Percentiles rank a stretch among this genome's conserved stretches.
phyloP scores from a whole-genome alignment of 805 yeast genomes.

The Candida dajiaensis region DNA sequence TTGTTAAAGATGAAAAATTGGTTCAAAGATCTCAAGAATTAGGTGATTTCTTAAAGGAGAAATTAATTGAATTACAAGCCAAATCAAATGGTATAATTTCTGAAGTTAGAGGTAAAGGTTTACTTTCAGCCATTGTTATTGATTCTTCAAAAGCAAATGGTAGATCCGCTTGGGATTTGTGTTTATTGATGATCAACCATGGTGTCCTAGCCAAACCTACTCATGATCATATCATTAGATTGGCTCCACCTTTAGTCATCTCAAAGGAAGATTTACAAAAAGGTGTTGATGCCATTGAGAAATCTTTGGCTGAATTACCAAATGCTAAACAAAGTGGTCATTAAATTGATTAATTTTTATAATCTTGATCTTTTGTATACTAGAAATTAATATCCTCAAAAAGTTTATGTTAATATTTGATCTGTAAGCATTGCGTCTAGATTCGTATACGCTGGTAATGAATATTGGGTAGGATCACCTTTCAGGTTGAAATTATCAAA shows the following conservation, averaged over 20 bases:
- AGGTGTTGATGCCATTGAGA: slow-evolving; percentile 72
- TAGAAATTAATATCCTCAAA: no score
- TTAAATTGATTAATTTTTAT: neutral
- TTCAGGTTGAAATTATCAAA: no score
- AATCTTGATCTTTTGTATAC: neutral
- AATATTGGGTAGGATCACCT: no score
- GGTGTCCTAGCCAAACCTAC: slow-evolving; percentile 97
- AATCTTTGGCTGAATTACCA: slow-evolving; percentile 51
- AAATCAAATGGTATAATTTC: slow-evolving; percentile 50
- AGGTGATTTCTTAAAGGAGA: slow-evolving; percentile 63
- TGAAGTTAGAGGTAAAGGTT: slow-evolving; percentile 65
- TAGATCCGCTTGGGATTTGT: slow-evolving; percentile 93
- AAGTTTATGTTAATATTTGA: no score
- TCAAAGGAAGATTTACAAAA: slow-evolving; percentile 76
- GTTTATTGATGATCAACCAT: slow-evolving; percentile 78
- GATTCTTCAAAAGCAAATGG: slow-evolving; percentile 81
- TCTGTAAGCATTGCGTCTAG: no score
- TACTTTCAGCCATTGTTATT: slow-evolving; percentile 85
- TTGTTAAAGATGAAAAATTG: slow-evolving; percentile 80
- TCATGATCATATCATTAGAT: slow-evolving; percentile 89
- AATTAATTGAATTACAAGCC: slow-evolving; percentile 46
- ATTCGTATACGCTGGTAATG: no score
- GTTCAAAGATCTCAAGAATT: slow-evolving; percentile 69
- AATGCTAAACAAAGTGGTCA: slow-evolving; percentile 41
- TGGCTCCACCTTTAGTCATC: slow-evolving; percentile 94